Conservation (phyloP, 257 asterid genomes). For the Rubia yunnanensis region DNA sequence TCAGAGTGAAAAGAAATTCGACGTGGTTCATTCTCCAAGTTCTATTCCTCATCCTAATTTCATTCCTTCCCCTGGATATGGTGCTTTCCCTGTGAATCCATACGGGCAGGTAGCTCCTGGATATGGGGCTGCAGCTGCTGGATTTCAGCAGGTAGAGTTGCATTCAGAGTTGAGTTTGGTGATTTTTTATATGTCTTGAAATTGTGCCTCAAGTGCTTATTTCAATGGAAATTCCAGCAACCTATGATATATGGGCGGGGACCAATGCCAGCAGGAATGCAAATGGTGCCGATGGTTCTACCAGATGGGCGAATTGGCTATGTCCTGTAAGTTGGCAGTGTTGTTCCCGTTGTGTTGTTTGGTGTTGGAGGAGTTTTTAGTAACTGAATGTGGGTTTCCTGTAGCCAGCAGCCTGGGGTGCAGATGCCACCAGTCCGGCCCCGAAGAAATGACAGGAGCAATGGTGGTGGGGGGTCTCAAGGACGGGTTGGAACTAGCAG, state of each 20-base stretch:
- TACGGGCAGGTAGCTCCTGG: conserved; percentile 64
- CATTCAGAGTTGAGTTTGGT: background rate
- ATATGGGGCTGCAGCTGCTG: conserved; percentile 60
- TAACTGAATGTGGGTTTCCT: conserved; percentile 4
- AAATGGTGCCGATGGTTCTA: conserved; percentile 98
- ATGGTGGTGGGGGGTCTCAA: conserved; percentile 46
- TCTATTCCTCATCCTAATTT: conserved; percentile 50
- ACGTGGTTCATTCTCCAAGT: conserved; percentile 44
- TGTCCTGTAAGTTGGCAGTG: conserved; percentile 75
- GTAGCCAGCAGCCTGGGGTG: conserved; percentile 92
- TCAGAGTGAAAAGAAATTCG: conserved; percentile 77
- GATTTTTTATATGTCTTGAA: background rate
- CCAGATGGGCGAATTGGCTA: conserved; percentile 97
- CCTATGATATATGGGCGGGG: conserved; percentile 97
- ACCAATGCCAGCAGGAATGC: conserved; percentile 97
- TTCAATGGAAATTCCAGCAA: conserved; percentile 30
- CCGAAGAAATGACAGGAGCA: conserved; percentile 65
- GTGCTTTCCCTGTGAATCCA: conserved; percentile 65
- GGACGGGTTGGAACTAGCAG: conserved; percentile 50
- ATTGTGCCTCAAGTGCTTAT: conserved; percentile 4
- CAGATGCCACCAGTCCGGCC: conserved; percentile 76
- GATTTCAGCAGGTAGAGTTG: conserved; percentile 70
- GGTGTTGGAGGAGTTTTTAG: background rate
- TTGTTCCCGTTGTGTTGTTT: background rate
- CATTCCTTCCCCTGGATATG: conserved; percentile 75